Conservation (phyloP, 169 alveolate genomes). For the Eimeria zaria region DNA sequence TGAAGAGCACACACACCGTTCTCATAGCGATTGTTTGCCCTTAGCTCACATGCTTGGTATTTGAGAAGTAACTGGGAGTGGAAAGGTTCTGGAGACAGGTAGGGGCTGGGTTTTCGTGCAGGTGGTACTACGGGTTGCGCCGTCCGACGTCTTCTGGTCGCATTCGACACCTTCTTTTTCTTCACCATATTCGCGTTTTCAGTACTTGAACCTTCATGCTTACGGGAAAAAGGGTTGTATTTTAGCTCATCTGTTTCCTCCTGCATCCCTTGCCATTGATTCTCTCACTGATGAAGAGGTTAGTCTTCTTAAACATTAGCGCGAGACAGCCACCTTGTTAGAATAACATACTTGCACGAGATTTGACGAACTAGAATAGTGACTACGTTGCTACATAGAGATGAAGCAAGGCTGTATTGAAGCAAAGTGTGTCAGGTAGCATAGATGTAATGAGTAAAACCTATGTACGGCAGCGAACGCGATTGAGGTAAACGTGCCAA, state of each 20-base stretch:
- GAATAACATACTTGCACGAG: not conserved
- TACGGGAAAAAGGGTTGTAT: conserved; percentile 82
- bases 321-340: not conserved
- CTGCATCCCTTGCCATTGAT: conserved; percentile 79
- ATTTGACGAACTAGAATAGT: not conserved
- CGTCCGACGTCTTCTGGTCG: conserved; percentile 80
- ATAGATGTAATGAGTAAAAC: not conserved
- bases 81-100: not conserved
- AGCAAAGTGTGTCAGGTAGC: not conserved
- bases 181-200: conserved; percentile 73
- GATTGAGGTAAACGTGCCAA: not conserved
- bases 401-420: not conserved
- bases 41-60: not conserved
- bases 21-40: not conserved
- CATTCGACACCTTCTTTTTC: conserved; percentile 53
- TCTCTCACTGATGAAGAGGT: conserved; percentile 79
- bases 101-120: not conserved
- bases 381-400: not conserved
- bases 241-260: conserved; percentile 81
- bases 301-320: not conserved
- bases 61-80: not conserved
- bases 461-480: not conserved
- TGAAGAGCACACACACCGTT: not conserved
- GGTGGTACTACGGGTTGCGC: conserved; percentile 82
- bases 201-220: conserved; percentile 79